Evolutionary conservation across 2,329 filamentous ascomycete genomes (phyloP).

Genomic region (Sclerotinia subarctica): DNA sequence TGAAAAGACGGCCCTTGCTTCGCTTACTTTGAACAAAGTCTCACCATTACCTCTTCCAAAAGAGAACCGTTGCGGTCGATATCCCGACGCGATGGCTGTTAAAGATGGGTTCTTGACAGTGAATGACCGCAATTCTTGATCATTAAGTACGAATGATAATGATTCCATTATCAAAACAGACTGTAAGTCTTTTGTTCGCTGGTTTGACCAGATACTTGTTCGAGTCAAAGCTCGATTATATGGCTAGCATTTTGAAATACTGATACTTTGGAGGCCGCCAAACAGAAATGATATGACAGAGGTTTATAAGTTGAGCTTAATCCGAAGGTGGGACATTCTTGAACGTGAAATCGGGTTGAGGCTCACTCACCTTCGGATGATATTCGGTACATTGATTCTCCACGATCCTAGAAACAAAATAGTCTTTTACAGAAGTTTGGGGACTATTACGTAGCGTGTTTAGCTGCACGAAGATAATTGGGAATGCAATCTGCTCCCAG

Average conservation of each 20-base stretch:
- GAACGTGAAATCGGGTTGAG: background rate
- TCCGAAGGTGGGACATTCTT: background rate
- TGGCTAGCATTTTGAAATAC: background rate
- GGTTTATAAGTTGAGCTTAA: background rate
- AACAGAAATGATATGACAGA: background rate
- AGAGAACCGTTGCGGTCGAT: slow-evolving; percentile 9
- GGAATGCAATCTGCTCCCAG: background rate
- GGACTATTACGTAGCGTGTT: background rate
- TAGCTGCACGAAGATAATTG: background rate
- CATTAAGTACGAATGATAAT: background rate
- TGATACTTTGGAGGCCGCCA: no score
- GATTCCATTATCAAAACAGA: background rate
- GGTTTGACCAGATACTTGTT: background rate
- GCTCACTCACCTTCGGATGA: background rate
- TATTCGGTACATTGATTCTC: background rate
- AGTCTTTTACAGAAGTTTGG: background rate
- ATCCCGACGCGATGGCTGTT: background rate
- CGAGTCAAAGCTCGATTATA: background rate
- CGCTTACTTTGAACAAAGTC: background rate
- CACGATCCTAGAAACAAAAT: background rate
- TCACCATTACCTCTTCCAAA: background rate
- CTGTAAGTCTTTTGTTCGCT: background rate
- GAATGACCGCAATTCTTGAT: background rate
- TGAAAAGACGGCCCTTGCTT: background rate
- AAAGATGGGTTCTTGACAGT: background rate